phyloP scores from a whole-genome alignment of 2,329 filamentous ascomycete species.

The Calonectria hongkongensis region DNA sequence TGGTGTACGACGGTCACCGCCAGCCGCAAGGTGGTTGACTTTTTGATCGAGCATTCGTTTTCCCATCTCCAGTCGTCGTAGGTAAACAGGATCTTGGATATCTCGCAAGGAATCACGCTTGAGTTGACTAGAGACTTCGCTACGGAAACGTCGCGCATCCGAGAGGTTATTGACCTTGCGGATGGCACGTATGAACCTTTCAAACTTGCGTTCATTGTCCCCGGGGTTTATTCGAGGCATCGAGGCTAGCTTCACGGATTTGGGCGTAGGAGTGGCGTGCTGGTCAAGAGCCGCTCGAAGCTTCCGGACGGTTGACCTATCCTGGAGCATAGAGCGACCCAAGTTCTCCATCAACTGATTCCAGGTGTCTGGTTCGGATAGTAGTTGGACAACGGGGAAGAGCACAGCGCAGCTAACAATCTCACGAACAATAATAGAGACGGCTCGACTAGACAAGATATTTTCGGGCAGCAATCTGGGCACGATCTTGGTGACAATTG shows the following conservation, averaged over 20 bases:
- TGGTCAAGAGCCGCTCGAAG: conserved; percentile 94
- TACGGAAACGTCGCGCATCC: conserved; percentile 93
- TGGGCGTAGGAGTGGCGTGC: conserved; percentile 89
- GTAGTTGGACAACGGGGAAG: conserved; percentile 84
- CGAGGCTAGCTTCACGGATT: conserved; percentile 76
- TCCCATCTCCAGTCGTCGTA: conserved; percentile 92
- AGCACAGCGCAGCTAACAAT: conserved; percentile 95
- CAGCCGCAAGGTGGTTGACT: conserved; percentile 85
- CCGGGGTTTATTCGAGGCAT: conserved; percentile 88
- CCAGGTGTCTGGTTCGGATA: conserved; percentile 97
- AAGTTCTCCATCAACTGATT: conserved; percentile 96
- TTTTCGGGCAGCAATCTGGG: conserved; percentile 83
- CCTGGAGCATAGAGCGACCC: conserved; percentile 90
- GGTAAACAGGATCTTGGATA: conserved; percentile 88
- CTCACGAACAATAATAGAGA: conserved; percentile 88
- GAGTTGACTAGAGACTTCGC: conserved; percentile 92
- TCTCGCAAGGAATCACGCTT: conserved; percentile 88
- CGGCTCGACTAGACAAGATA: conserved; percentile 86
- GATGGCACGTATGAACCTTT: conserved; percentile 93
- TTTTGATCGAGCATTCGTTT: conserved; percentile 93
- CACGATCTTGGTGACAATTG: conserved; percentile 82
- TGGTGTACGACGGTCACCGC: conserved; percentile 69
- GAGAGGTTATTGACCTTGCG: conserved; percentile 92
- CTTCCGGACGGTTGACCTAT: conserved; percentile 94
- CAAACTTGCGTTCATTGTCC: conserved; percentile 94